Evolutionary conservation across 371 early-diverging fungal species (phyloP).

Genomic region (Syncephalis plumigaleata): DNA sequence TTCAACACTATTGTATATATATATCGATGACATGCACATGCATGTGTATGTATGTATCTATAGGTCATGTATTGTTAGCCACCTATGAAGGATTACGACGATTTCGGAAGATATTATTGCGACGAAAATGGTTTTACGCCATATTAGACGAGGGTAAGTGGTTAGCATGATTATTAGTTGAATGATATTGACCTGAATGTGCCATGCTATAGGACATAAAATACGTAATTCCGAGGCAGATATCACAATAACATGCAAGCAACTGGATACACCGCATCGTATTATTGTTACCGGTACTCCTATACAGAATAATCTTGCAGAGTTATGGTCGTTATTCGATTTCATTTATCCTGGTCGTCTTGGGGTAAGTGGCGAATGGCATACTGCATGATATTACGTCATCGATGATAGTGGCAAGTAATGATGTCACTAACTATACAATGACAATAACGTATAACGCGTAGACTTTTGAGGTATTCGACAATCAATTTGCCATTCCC

Average conservation of each 20-base stretch:
- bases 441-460: background rate
- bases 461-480: constrained; percentile 78
- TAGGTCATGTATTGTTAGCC: constrained; percentile 73
- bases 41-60: constrained; percentile 16
- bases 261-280: constrained; percentile 67
- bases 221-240: constrained; percentile 91
- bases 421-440: background rate
- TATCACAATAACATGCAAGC: constrained; percentile 74
- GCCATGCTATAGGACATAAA: constrained; percentile 62
- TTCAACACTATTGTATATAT: constrained; percentile 1
- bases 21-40: too few relatives aligned
- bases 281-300: constrained; percentile 95
- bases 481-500: constrained; percentile 78
- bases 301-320: constrained; percentile 94
- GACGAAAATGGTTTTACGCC: constrained; percentile 73
- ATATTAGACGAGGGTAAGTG: constrained; percentile 67
- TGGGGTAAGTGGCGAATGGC: constrained; percentile 30
- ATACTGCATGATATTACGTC: background rate
- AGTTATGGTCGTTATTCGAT: constrained; percentile 95
- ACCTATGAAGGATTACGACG: constrained; percentile 71
- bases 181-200: too few relatives aligned
- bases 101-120: constrained; percentile 41
- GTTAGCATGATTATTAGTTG: too few relatives aligned
- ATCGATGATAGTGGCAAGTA: background rate
- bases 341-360: constrained; percentile 89